A percentile compares a stretch with the other conserved stretches of the same genome.
Conservation (phyloP, 768 basidiomycete species). For the Cantharellus cinnabarinus region DNA sequence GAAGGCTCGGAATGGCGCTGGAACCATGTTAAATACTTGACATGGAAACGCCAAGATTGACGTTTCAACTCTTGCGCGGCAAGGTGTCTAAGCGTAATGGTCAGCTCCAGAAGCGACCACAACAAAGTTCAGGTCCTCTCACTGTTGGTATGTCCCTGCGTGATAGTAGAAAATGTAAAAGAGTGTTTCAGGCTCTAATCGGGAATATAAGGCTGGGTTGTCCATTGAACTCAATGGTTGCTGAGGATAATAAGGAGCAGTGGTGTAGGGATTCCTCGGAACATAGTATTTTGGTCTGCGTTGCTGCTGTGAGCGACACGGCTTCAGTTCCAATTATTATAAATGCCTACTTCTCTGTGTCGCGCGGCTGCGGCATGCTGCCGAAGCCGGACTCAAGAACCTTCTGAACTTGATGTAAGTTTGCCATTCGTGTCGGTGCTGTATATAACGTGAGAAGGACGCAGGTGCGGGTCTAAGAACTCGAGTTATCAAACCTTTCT, state of each 20-base stretch:
- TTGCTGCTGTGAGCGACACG: slow-evolving; percentile 6
- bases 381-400: slow-evolving; percentile 82
- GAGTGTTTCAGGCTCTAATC: slow-evolving; percentile 88
- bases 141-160: slow-evolving; percentile 97
- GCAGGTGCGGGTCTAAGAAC: background rate
- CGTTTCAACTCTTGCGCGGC: slow-evolving; percentile 94
- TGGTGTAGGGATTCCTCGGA: slow-evolving; percentile 75
- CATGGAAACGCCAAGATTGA: slow-evolving; percentile 98
- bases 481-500: slow-evolving; percentile 44
- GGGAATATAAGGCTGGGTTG: slow-evolving; percentile 66
- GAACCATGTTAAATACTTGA: slow-evolving; percentile 99
- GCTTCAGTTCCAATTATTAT: background rate
- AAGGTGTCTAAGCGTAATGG: slow-evolving; percentile 41
- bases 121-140: background rate
- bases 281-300: slow-evolving; percentile 88
- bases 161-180: slow-evolving; percentile 99
- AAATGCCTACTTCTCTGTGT: slow-evolving; percentile 68
- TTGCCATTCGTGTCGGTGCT: slow-evolving; percentile 69
- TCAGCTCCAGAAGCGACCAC: slow-evolving; percentile 1
- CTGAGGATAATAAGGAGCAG: slow-evolving; percentile 91
- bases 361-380: slow-evolving; percentile 76
- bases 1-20: slow-evolving; percentile 95
- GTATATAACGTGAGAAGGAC: background rate
- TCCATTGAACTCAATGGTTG: slow-evolving; percentile 58
- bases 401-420: slow-evolving; percentile 78